Percentiles rank a stretch among this genome's conserved stretches.
phyloP scores from a whole-genome alignment of 768 basidiomycete genomes.

The Pleurotus platypus region DNA sequence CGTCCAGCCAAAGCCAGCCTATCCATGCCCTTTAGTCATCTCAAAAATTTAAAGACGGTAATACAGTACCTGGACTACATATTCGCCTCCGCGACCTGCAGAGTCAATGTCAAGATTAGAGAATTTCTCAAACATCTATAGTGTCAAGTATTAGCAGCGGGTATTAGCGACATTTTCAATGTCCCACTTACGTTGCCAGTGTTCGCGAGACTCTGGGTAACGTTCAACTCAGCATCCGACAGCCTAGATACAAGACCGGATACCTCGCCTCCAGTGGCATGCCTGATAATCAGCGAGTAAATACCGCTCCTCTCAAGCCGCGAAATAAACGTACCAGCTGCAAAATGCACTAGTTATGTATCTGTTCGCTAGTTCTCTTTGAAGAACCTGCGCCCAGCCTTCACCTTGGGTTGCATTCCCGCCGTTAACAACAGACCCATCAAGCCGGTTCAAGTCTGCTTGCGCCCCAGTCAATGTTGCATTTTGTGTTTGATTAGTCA shows the following conservation, averaged over 20 bases:
- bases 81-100: conserved; percentile 81
- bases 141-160: neutral
- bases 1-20: conserved; percentile 87
- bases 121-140: conserved; percentile 88
- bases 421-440: conserved; percentile 60
- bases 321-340: conserved; percentile 61
- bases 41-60: neutral
- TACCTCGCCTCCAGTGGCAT: conserved; percentile 86
- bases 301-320: neutral
- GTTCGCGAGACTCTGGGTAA: conserved; percentile 62
- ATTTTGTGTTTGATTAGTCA: conserved; percentile 26
- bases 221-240: conserved; percentile 64
- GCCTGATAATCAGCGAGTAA: conserved; percentile 38
- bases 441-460: conserved; percentile 58
- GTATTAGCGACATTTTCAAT: conserved; percentile 2
- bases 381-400: conserved; percentile 61
- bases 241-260: conserved; percentile 64
- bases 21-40: neutral
- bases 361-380: conserved; percentile 78
- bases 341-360: conserved; percentile 83
- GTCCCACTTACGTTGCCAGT: conserved; percentile 61
- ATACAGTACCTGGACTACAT: conserved; percentile 68
- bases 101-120: conserved; percentile 75
- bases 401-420: conserved; percentile 57
- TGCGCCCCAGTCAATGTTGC: conserved; percentile 47